Percentiles rank a stretch among this genome's conserved stretches.
Conservation (phyloP, 2,329 filamentous ascomycete genomes). For the Acrocalymma vagum region DNA sequence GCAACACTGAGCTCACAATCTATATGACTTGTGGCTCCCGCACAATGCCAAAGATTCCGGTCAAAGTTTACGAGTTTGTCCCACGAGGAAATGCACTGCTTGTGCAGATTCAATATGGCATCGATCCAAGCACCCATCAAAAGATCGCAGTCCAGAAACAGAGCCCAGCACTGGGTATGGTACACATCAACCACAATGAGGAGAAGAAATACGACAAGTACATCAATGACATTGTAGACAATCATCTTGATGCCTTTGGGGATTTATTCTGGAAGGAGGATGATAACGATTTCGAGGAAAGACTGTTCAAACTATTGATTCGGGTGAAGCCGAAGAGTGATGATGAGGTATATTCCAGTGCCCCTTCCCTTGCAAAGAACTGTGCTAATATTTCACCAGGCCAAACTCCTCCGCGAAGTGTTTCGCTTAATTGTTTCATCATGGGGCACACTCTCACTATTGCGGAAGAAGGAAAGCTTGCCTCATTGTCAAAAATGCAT, state of each 20-base stretch:
- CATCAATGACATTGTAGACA: constrained; percentile 51
- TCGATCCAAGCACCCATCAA: constrained; percentile 45
- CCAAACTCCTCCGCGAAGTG: constrained; percentile 52
- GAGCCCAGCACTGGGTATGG: constrained; percentile 57
- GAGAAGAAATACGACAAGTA: constrained; percentile 55
- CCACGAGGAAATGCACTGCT: constrained; percentile 51
- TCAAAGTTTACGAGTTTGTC: constrained; percentile 57
- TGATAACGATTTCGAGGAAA: constrained; percentile 53
- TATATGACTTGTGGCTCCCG: constrained; percentile 53
- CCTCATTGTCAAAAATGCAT: constrained; percentile 49
- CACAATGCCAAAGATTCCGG: constrained; percentile 52
- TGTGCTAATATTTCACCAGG: constrained; percentile 35
- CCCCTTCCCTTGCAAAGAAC: constrained; percentile 1
- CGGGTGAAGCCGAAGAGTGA: constrained; percentile 48
- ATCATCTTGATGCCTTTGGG: constrained; percentile 52
- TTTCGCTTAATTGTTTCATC: constrained; percentile 58
- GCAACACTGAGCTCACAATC: constrained; percentile 48
- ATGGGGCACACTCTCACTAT: constrained; percentile 59
- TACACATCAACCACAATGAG: constrained; percentile 54
- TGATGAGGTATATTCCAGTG: constrained; percentile 41
- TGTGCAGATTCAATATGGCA: constrained; percentile 53
- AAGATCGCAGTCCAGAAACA: constrained; percentile 43
- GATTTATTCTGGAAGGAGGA: constrained; percentile 56
- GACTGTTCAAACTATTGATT: constrained; percentile 53
- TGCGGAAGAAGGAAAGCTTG: constrained; percentile 46